Conservation (phyloP, 495 filamentous ascomycete genomes). For the Hypoxylon perforatum region DNA sequence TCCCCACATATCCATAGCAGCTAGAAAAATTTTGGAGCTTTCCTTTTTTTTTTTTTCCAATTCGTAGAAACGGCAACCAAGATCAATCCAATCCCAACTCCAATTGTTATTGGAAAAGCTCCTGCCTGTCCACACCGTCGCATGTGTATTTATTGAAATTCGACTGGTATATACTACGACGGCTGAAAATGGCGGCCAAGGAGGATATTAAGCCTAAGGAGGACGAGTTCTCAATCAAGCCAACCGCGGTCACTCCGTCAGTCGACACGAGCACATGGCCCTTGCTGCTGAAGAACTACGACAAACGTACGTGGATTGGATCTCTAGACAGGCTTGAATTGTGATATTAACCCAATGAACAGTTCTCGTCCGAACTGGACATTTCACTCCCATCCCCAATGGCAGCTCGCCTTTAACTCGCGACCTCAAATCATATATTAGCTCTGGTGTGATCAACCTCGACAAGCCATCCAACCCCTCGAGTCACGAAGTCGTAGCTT, state of each 20-base stretch:
- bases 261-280: constrained; percentile 87
- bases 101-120: constrained; percentile 36
- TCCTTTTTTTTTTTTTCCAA: constrained; percentile 36
- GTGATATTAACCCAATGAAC: constrained; percentile 17
- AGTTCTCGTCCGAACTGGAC: constrained; percentile 88
- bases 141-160: constrained; percentile 16
- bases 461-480: constrained; percentile 99
- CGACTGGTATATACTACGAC: constrained; percentile 30
- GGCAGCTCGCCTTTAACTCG: constrained; percentile 87
- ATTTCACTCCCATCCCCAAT: constrained; percentile 93
- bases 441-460: constrained; percentile 96
- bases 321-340: not conserved
- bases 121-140: constrained; percentile 31
- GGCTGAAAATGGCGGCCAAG: constrained; percentile 68
- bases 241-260: constrained; percentile 74
- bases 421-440: constrained; percentile 94
- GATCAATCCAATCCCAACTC: constrained; percentile 20
- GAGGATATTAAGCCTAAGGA: constrained; percentile 69
- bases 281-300: constrained; percentile 91
- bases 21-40: constrained; percentile 49
- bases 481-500: constrained; percentile 97
- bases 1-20: constrained; percentile 28
- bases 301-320: constrained; percentile 60
- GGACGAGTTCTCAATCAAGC: constrained; percentile 87
- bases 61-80: constrained; percentile 27